phyloP scores from a whole-genome alignment of 441 rosid genomes.

The Pelargonium australe region DNA sequence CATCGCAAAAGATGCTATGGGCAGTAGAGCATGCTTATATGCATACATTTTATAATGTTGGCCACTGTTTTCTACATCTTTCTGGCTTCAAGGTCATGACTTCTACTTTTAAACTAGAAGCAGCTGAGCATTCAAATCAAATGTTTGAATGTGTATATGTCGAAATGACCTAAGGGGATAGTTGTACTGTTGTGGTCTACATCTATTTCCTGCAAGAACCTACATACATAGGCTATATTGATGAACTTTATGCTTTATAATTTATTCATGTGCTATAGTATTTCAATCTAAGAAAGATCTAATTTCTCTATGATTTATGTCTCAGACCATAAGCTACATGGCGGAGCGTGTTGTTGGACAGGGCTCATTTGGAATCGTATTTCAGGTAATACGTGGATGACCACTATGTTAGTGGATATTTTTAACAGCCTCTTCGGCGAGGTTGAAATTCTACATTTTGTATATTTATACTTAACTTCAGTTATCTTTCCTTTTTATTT shows the following conservation, averaged over 20 bases:
- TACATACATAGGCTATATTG: background rate
- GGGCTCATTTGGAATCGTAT: slow-evolving; percentile 87
- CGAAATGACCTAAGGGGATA: background rate
- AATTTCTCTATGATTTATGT: slow-evolving; percentile 4
- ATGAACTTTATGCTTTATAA: slow-evolving; percentile 1
- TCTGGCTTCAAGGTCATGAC: background rate
- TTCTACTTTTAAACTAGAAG: background rate
- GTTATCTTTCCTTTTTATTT: no score
- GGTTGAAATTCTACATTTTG: slow-evolving; percentile 5
- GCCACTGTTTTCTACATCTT: background rate
- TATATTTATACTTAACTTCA: no score
- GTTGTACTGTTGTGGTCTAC: background rate
- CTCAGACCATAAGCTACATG: slow-evolving; percentile 53
- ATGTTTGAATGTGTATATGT: background rate
- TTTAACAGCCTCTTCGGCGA: background rate
- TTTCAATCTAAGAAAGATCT: background rate
- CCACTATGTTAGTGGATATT: background rate
- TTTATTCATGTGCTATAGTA: background rate
- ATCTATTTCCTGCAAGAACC: background rate
- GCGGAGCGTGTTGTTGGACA: slow-evolving; percentile 84
- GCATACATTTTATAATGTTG: background rate
- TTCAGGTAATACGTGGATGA: slow-evolving; percentile 44
- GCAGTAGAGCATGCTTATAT: no score
- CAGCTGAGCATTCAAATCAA: background rate
- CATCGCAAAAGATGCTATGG: no score